Evolutionary conservation across 2,329 filamentous ascomycete genomes (phyloP), one percentile per base, ranked within the genome.

Genomic region (Epichloe gansuensis): DNA sequence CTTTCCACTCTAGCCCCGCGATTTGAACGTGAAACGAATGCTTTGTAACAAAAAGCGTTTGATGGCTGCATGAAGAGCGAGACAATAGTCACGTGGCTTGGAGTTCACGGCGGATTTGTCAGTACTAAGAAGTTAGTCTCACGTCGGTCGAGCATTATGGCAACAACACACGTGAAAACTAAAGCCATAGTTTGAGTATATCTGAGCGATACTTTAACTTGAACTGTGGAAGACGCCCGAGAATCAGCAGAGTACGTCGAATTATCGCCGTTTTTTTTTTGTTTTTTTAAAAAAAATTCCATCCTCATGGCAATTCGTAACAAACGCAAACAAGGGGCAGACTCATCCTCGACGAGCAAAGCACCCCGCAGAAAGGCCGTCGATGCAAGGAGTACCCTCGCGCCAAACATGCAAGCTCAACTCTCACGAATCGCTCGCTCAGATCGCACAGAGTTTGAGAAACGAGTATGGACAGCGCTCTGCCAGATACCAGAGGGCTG

Each of bases 401-500:
- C 43, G 9, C 9, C 41, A n/a, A 61, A 64, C 40, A 71, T 70
- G 68, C 60, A 62, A 11, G 51, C 63, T 1, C 70, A 74, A 53
- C 69, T 77, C 3, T 58, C 61, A 31, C 72, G 68, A 57, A 78
- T 78, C 57, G 68, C 69, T 7, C 56, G 63, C 15, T 72, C 71
- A 21, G 56, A 57, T 27, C 68, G 71, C 55, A 80, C 79, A 0
- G 59, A 71, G 5, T 82, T 80, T 60, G 78, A 82, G 64, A 78
- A 81, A 65, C 68, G 69, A 54, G 78, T 94, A 55, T 91, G 89
- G 71, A 70, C 75, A 2, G 75, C 85, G 4, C 78, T 94, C 3
- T 83, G 84, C 62, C 85, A 89, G 62, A 87, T 95, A 54, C 89
- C 89, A 1, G 66, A 70, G 15, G 89, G 89, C 35, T 74, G 74